Evolutionary conservation across 163 green algal genomes (phyloP), one percentile per base, ranked within the genome.

Genomic region (Coccomyxa subellipsoidea): DNA sequence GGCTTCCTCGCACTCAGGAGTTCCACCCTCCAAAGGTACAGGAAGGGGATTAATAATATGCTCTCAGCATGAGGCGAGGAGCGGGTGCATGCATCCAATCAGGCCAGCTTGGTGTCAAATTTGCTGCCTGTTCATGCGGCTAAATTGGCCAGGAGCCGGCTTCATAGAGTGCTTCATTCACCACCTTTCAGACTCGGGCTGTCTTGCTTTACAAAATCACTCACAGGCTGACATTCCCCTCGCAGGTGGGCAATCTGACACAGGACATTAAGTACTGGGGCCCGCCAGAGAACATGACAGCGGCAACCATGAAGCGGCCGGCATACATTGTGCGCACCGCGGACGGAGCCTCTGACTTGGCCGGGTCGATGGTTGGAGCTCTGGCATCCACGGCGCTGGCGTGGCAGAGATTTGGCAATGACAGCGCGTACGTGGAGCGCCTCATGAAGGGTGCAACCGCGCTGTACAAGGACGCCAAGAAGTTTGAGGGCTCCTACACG

Each of bases 191-290:
- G n/a, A n/a, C n/a, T n/a, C n/a, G n/a, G n/a, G n/a, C n/a, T n/a
- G n/a, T n/a, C n/a, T n/a, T n/a, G n/a, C n/a, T n/a, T n/a, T n/a
- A n/a, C n/a, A n/a, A n/a, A n/a, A n/a, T n/a, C n/a, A n/a, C n/a
- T n/a, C n/a, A n/a, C n/a, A n/a, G n/a, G n/a, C 1, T 8, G 8
- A 21, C 47, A 59, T 27, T 18, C 5, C 0, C 23, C 15, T 18
- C 5, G 34, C 15, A 91, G 87, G 83, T 92, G 23, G 89, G 89
- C 77, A 87, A 91, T 80, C 80, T 89, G 54, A 88, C 87, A 38
- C 77, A 76, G 8, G 89, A 92, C 77, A 82, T 80, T 29, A 38
- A 78, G 59, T 85, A 86, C 36, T 93, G 90, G 90, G 88, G 86
- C 76, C 84, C 81, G 0, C 89, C 88, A 4, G 90, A 93, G 78